These are phyloP conservation scores for Fusarium sp. DNA, from an alignment of 2,329 filamentous ascomycete species.

Conservation along the genomic window DNA sequence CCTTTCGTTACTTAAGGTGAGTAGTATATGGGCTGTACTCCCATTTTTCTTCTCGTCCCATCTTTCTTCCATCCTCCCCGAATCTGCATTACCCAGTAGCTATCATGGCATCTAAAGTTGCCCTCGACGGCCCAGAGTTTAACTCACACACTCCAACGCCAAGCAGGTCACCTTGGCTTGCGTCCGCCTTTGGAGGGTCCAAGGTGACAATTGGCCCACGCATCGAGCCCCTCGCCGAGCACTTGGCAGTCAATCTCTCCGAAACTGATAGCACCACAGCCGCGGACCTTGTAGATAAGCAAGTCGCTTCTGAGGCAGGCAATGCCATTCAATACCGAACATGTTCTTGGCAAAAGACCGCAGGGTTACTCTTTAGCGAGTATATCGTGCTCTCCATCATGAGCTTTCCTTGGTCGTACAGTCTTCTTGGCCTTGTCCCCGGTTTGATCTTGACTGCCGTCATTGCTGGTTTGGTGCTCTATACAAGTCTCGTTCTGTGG, in stretches of 20 bases:
- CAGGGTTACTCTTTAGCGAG: constrained; percentile 90
- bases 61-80: not conserved
- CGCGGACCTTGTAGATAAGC: constrained; percentile 67
- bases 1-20: constrained; percentile 3
- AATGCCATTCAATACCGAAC: constrained; percentile 91
- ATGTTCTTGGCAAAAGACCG: constrained; percentile 96
- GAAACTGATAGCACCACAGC: constrained; percentile 60
- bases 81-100: not conserved
- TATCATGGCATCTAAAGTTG: constrained; percentile 21
- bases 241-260: constrained; percentile 52
- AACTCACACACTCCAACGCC: constrained; percentile 22
- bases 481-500: constrained; percentile 77
- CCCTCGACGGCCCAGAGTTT: constrained; percentile 24
- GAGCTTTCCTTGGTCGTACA: constrained; percentile 95
- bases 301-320: constrained; percentile 81
- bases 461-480: constrained; percentile 83
- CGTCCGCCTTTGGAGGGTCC: constrained; percentile 57
- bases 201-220: constrained; percentile 64
- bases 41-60: not conserved
- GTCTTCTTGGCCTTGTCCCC: constrained; percentile 86
- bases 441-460: constrained; percentile 85
- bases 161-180: constrained; percentile 47
- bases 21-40: not conserved
- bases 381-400: constrained; percentile 94
- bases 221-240: constrained; percentile 63